Evolutionary conservation across 2,329 filamentous ascomycete genomes (phyloP), one percentile per base, ranked within the genome.

Genomic region (Botrytis elliptica): DNA sequence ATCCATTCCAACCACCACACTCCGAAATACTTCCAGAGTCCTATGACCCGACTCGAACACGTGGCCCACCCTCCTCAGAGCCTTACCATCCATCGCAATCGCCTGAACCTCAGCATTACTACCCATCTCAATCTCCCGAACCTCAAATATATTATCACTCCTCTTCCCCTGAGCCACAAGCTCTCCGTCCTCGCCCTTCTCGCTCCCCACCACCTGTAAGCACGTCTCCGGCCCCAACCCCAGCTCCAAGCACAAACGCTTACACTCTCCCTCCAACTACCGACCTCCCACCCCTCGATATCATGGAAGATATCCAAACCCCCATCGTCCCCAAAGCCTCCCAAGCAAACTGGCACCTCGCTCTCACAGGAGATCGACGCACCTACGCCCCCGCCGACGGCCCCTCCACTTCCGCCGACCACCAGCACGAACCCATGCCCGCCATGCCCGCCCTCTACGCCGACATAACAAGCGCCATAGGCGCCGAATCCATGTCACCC

Each of bases 401-500:
- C 25, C 49, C 29, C 8, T 38, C 22, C 22, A 29, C 40, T 3
- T 67, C 38, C 38, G 16, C n/a, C n/a, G 12, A 38, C 29, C 49
- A 72, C 52, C 44, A 72, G 10, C 49, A 72, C 40, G 70, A 60
- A 22, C 70, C 71, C 16, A 68, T 72, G 52, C 52, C 71, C 12
- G 64, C 52, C 9, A 68, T 72, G 25, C 71, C 71, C 6, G 52
- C 52, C 16, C 63, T 72, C 14, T 72, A 72, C 33, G 71, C 71
- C 16, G 63, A 69, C 8, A 55, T 69, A 4, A 69, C 49, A 10
- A 68, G 36, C 1, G 71, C 65, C 25, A 42, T 72, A 18, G 71
- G 52, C 8, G 57, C n/a, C 29, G 70, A 67, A 55, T 52, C 40
- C 33, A 60, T 68, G 8, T 60, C 63, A 18, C 52, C 71, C 3